Conservation (phyloP, 148 eudicot species). For the Rhododendron mucronatum region DNA sequence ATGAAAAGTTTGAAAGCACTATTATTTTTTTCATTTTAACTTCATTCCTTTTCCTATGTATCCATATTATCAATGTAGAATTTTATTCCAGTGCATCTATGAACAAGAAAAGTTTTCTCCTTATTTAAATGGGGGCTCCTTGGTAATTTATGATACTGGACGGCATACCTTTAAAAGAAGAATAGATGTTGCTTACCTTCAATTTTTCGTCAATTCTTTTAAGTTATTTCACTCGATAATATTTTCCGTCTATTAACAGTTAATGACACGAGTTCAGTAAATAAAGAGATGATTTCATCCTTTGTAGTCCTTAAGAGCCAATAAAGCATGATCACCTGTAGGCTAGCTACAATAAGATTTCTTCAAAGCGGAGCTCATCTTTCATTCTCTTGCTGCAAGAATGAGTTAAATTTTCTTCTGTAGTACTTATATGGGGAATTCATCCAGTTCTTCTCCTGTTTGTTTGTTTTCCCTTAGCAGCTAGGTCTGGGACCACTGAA, state of each 20-base stretch:
- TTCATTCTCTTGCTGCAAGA: neutral
- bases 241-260: neutral
- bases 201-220: too few species aligned
- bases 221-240: neutral
- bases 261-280: neutral
- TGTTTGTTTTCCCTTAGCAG: conserved; percentile 26
- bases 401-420: neutral
- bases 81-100: neutral
- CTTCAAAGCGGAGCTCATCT: neutral
- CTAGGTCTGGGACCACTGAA: conserved; percentile 38
- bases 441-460: neutral
- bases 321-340: neutral
- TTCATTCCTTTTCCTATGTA: neutral
- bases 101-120: neutral
- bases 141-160: neutral
- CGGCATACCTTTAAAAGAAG: neutral
- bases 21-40: neutral
- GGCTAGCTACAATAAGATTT: neutral
- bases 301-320: neutral
- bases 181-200: neutral
- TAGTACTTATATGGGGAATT: neutral
- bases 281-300: neutral
- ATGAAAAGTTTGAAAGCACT: neutral
- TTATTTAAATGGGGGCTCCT: neutral
- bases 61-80: neutral